phyloP scores from a whole-genome alignment of 495 filamentous ascomycete genomes.

The Xylaria bambusicola region DNA sequence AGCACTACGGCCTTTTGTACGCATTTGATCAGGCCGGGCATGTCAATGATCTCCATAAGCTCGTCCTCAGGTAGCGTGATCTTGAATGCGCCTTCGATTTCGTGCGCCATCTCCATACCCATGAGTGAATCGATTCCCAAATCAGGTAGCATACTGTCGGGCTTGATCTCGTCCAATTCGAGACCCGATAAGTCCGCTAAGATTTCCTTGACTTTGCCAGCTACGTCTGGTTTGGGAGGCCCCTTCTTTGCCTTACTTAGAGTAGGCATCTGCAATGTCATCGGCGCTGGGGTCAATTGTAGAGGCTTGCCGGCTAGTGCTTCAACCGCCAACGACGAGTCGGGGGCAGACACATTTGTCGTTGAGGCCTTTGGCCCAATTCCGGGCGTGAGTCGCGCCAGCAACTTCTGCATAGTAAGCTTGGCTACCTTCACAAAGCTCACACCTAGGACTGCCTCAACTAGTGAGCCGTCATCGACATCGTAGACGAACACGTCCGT shows the following conservation, averaged over 20 bases:
- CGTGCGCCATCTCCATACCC: conserved; percentile 25
- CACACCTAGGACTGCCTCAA: not conserved
- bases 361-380: conserved; percentile 27
- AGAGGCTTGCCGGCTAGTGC: too few species aligned
- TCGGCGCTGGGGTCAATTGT: too few species aligned
- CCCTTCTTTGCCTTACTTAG: too few species aligned
- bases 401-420: too few species aligned
- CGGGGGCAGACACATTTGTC: conserved; percentile 26
- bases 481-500: not conserved
- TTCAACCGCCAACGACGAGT: too few species aligned
- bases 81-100: conserved; percentile 15
- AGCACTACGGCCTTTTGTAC: conserved; percentile 1
- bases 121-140: conserved; percentile 43
- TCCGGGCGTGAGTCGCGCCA: too few species aligned
- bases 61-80: conserved; percentile 1
- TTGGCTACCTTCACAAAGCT: not conserved
- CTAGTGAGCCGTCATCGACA: not conserved
- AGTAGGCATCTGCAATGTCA: too few species aligned
- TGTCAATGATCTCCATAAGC: not conserved
- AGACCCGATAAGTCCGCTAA: conserved; percentile 46
- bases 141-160: conserved; percentile 42
- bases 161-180: conserved; percentile 42
- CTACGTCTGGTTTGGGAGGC: not conserved
- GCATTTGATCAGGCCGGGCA: conserved; percentile 31
- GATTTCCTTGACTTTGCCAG: conserved; percentile 1